A percentile compares a stretch with the other conserved stretches of the same genome.
phyloP scores from a whole-genome alignment of 768 basidiomycete genomes.

The Russula virescens region DNA sequence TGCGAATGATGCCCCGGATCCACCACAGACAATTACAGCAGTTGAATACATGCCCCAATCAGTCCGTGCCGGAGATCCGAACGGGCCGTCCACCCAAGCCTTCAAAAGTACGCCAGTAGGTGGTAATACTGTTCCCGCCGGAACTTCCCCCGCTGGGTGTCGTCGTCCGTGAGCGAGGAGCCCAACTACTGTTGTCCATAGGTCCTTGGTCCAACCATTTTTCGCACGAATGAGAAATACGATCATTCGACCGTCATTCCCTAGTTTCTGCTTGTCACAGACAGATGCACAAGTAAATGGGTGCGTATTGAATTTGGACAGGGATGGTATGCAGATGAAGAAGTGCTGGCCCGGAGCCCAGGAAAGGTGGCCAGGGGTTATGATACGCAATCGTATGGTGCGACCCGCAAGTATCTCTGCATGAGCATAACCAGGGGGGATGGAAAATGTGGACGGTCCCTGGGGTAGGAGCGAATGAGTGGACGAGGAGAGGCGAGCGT shows the following conservation, averaged over 20 bases:
- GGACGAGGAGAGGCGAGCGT: constrained; percentile 1
- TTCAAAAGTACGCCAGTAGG: constrained; percentile 46
- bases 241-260: constrained; percentile 49
- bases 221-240: constrained; percentile 65
- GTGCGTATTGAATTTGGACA: constrained; percentile 57
- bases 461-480: constrained; percentile 16
- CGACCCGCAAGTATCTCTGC: constrained; percentile 65
- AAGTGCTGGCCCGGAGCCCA: constrained; percentile 84
- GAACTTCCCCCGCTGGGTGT: constrained; percentile 31
- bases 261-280: constrained; percentile 42
- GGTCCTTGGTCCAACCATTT: constrained; percentile 59
- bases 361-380: constrained; percentile 46
- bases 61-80: constrained; percentile 56
- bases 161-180: constrained; percentile 32
- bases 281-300: constrained; percentile 69
- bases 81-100: constrained; percentile 61
- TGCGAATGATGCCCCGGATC: constrained; percentile 72
- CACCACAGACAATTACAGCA: constrained; percentile 60
- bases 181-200: constrained; percentile 51
- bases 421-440: constrained; percentile 64
- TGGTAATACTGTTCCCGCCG: constrained; percentile 33
- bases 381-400: constrained; percentile 62
- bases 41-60: constrained; percentile 55
- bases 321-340: constrained; percentile 56
- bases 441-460: constrained; percentile 33